Conservation (phyloP, 73 alveolate genomes). For the Paramecium sexaurelia region DNA sequence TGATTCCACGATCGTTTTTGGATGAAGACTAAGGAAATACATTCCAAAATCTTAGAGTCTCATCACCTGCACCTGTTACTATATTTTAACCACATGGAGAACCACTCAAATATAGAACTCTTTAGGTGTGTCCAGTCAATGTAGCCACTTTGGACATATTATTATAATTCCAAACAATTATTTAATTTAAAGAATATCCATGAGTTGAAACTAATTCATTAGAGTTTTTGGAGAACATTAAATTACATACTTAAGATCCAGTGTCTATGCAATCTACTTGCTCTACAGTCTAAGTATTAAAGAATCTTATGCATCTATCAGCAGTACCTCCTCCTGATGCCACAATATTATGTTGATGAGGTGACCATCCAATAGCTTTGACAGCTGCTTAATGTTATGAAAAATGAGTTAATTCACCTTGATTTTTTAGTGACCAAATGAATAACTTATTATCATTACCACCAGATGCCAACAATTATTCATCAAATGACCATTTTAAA, state of each 20-base stretch:
- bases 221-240: slow-evolving; percentile 66
- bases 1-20: slow-evolving; percentile 10
- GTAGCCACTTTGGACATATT: slow-evolving; percentile 88
- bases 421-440: slow-evolving; percentile 62
- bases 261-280: slow-evolving; percentile 87
- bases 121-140: slow-evolving; percentile 92
- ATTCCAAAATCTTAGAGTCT: slow-evolving; percentile 96
- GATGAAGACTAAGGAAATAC: slow-evolving; percentile 80
- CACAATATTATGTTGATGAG: slow-evolving; percentile 89
- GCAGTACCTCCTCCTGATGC: slow-evolving; percentile 99
- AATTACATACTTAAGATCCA: slow-evolving; percentile 75
- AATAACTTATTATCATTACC: slow-evolving; percentile 67
- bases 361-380: slow-evolving; percentile 97
- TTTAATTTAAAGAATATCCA: slow-evolving; percentile 66
- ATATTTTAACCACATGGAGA: slow-evolving; percentile 95
- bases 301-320: slow-evolving; percentile 92
- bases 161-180: slow-evolving; percentile 95
- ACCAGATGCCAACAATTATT: slow-evolving; percentile 66
- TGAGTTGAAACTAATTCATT: slow-evolving; percentile 63
- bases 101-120: slow-evolving; percentile 93
- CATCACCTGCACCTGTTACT: slow-evolving; percentile 98
- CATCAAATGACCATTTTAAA: slow-evolving; percentile 69
- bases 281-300: slow-evolving; percentile 88
- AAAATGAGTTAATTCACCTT: slow-evolving; percentile 63
- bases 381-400: slow-evolving; percentile 94